phyloP scores from a whole-genome alignment of 257 asterid genomes.

The Solanum gracilifrons region DNA sequence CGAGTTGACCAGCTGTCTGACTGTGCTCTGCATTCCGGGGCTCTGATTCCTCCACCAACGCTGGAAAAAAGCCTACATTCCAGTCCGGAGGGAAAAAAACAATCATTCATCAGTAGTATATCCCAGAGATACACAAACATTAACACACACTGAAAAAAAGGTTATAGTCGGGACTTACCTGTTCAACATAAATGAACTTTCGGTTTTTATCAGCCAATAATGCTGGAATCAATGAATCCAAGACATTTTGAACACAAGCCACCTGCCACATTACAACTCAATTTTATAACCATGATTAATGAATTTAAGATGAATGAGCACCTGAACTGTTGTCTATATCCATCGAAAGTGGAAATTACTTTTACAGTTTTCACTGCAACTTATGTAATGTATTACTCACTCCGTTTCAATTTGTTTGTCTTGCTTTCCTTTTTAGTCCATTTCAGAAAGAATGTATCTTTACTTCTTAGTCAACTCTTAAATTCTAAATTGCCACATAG shows the following conservation, averaged over 20 bases:
- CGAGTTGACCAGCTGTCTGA: slow-evolving; percentile 44
- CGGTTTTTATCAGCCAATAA: slow-evolving; percentile 73
- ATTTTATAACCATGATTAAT: neutral
- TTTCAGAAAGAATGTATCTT: neutral
- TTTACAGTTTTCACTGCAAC: neutral
- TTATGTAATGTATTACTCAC: neutral
- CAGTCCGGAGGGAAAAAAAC: neutral
- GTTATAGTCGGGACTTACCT: slow-evolving; percentile 23
- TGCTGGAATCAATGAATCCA: slow-evolving; percentile 85
- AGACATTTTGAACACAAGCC: slow-evolving; percentile 89
- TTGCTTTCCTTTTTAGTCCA: neutral
- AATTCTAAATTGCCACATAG: neutral
- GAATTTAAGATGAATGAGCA: neutral
- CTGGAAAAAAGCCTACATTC: slow-evolving; percentile 84
- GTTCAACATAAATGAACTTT: slow-evolving; percentile 76
- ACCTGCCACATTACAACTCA: slow-evolving; percentile 32
- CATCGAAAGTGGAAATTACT: neutral
- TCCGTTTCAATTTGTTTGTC: neutral
- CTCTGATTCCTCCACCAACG: slow-evolving; percentile 95
- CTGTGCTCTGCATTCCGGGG: slow-evolving; percentile 47
- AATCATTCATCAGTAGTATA: neutral
- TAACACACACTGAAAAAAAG: neutral
- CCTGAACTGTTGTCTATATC: neutral
- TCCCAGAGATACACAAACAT: neutral
- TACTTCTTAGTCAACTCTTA: neutral